A percentile compares a stretch with the other conserved stretches of the same genome.
Conservation (phyloP, 768 basidiomycete genomes). For the Lactarius evosmus region DNA sequence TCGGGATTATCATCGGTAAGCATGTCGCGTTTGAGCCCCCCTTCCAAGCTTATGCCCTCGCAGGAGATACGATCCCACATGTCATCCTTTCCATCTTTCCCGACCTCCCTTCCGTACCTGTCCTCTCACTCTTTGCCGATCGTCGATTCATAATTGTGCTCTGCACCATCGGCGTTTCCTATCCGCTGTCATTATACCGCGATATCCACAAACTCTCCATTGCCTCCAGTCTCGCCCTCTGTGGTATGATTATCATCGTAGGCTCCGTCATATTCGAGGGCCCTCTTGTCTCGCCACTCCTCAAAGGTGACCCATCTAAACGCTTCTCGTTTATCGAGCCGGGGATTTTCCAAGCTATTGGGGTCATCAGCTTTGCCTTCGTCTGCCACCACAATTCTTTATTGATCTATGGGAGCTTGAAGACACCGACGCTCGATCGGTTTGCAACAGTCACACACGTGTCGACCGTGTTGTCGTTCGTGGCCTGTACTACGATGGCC, state of each 20-base stretch:
- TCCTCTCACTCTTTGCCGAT: conserved; percentile 75
- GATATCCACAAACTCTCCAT: conserved; percentile 97
- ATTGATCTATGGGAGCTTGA: conserved; percentile 90
- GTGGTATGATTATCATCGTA: conserved; percentile 95
- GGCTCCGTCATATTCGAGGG: conserved; percentile 79
- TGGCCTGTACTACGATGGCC: conserved; percentile 82
- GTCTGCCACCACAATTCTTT: conserved; percentile 98
- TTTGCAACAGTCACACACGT: conserved; percentile 92
- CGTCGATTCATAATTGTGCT: conserved; percentile 87
- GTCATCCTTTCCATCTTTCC: conserved; percentile 89
- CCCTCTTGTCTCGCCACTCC: conserved; percentile 63
- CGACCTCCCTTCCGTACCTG: conserved; percentile 53
- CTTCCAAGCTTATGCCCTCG: conserved; percentile 7
- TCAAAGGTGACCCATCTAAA: conserved; percentile 73
- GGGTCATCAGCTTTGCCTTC: conserved; percentile 95
- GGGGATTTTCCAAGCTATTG: conserved; percentile 91
- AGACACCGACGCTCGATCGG: conserved; percentile 90
- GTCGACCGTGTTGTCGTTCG: conserved; percentile 78
- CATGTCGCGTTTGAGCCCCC: background rate
- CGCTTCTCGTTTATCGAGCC: conserved; percentile 74
- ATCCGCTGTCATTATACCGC: conserved; percentile 91
- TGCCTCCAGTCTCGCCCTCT: conserved; percentile 84
- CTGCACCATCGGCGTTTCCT: conserved; percentile 86
- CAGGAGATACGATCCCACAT: conserved; percentile 93
- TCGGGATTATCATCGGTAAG: conserved; percentile 86